phyloP scores from a whole-genome alignment of 495 filamentous ascomycete species.

The Pseudoneurospora amorphoporcata region DNA sequence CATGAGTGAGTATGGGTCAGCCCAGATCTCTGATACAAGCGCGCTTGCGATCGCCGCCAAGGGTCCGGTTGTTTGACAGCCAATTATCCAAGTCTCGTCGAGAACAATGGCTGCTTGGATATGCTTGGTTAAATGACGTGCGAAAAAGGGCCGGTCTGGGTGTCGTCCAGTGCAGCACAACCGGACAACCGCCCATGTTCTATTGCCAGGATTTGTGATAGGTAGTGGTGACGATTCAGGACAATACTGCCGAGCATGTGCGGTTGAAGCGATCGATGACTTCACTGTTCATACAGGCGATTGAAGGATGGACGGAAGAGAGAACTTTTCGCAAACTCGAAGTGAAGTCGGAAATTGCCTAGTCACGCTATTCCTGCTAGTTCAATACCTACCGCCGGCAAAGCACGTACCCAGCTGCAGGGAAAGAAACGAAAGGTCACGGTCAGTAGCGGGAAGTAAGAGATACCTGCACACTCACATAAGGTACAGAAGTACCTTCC shows the following conservation, averaged over 20 bases:
- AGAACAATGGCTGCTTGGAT: not conserved
- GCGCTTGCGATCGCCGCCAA: slow-evolving; percentile 9
- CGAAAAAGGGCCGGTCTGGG: not conserved
- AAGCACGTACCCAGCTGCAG: not conserved
- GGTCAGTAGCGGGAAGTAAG: not conserved
- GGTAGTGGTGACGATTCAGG: not conserved
- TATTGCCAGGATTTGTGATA: not conserved
- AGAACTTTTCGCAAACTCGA: not conserved
- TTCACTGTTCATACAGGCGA: not conserved
- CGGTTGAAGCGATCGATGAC: not conserved
- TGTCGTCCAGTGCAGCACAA: not conserved
- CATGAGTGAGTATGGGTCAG: not conserved
- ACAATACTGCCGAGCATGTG: not conserved
- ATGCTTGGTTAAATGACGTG: not conserved
- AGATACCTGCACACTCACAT: not conserved
- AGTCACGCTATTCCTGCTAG: not conserved
- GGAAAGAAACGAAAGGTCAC: not conserved
- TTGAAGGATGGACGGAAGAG: not conserved
- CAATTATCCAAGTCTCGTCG: not conserved
- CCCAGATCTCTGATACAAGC: not conserved
- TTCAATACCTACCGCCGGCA: not conserved
- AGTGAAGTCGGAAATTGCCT: not conserved
- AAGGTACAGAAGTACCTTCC: not conserved
- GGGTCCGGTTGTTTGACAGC: not conserved
- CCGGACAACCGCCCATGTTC: not conserved